Conservation (phyloP, 371 early-diverging fungal genomes). For the Mucor indicus region DNA sequence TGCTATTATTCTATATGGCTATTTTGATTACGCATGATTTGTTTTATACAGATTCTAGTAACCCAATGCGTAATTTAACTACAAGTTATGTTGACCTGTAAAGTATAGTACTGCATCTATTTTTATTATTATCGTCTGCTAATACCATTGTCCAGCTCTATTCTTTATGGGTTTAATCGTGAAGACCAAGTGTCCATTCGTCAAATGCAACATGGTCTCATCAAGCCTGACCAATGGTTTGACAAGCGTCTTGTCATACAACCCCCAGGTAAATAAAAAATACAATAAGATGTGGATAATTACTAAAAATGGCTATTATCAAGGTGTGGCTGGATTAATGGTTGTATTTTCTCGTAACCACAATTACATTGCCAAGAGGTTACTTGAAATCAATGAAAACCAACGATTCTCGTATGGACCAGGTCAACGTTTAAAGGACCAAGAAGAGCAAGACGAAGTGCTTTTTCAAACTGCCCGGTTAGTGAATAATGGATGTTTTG, state of each 20-base stretch:
- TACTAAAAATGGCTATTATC: neutral
- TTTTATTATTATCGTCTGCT: neutral
- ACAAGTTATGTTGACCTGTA: constrained; percentile 49
- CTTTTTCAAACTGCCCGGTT: constrained; percentile 54
- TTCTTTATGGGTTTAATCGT: constrained; percentile 44
- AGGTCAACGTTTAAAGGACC: constrained; percentile 13
- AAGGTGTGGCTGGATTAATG: constrained; percentile 41
- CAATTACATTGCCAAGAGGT: constrained; percentile 47
- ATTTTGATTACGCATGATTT: constrained; percentile 55
- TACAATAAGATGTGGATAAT: neutral
- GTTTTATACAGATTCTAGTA: constrained; percentile 38
- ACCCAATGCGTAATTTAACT: constrained; percentile 43
- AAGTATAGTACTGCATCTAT: no score
- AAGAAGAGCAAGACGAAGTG: constrained; percentile 44
- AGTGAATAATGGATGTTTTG: constrained; percentile 49
- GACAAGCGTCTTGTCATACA: constrained; percentile 46
- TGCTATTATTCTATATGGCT: constrained; percentile 46
- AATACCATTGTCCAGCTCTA: constrained; percentile 31
- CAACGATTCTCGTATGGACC: constrained; percentile 36
- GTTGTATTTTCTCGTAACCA: constrained; percentile 55
- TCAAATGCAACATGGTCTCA: constrained; percentile 33
- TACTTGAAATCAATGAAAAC: constrained; percentile 46
- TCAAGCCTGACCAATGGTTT: constrained; percentile 54
- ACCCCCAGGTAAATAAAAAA: constrained; percentile 31
- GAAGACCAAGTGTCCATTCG: constrained; percentile 40